Evolutionary conservation across 2,329 filamentous ascomycete species (phyloP).

Genomic region (Penicillium expansum): DNA sequence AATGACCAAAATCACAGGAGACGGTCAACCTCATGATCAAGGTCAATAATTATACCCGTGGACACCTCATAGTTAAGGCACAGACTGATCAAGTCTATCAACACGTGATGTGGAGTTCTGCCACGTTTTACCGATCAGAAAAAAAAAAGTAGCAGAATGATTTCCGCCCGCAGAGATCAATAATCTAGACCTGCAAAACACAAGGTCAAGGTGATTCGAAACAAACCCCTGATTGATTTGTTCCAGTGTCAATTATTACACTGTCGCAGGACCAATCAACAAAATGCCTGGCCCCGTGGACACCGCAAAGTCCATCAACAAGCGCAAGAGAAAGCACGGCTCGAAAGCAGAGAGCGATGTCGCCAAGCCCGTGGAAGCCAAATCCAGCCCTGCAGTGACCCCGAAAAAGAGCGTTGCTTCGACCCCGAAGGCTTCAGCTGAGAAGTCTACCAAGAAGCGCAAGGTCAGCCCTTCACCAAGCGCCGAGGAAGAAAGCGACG

Average conservation of each 20-base stretch:
- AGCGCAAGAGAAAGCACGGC: slow-evolving; percentile 47
- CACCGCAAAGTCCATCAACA: slow-evolving; percentile 41
- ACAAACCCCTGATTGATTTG: slow-evolving; percentile 8
- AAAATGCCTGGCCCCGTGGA: slow-evolving; percentile 40
- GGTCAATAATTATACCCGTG: background rate
- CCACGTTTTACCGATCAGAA: slow-evolving; percentile 24
- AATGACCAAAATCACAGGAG: background rate
- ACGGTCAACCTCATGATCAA: background rate
- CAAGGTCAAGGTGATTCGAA: slow-evolving; percentile 13
- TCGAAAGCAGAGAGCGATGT: slow-evolving; percentile 27
- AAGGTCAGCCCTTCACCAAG: slow-evolving; percentile 37
- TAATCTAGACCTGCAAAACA: slow-evolving; percentile 27
- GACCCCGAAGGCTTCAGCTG: slow-evolving; percentile 23
- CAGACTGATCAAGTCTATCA: slow-evolving; percentile 21
- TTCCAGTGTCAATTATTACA: slow-evolving; percentile 2
- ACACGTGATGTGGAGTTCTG: slow-evolving; percentile 34
- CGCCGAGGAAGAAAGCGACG: slow-evolving; percentile 35
- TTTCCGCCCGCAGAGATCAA: slow-evolving; percentile 23
- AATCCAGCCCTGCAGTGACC: slow-evolving; percentile 21
- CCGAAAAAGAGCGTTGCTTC: slow-evolving; percentile 20
- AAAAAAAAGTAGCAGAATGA: slow-evolving; percentile 28
- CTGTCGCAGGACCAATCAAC: slow-evolving; percentile 14
- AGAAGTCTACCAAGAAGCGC: slow-evolving; percentile 38
- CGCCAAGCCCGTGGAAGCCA: slow-evolving; percentile 26
- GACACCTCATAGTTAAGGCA: slow-evolving; percentile 14